Evolutionary conservation across 495 filamentous ascomycete species (phyloP), one percentile per base, ranked within the genome.

Genomic region (Evernia prunastri): DNA sequence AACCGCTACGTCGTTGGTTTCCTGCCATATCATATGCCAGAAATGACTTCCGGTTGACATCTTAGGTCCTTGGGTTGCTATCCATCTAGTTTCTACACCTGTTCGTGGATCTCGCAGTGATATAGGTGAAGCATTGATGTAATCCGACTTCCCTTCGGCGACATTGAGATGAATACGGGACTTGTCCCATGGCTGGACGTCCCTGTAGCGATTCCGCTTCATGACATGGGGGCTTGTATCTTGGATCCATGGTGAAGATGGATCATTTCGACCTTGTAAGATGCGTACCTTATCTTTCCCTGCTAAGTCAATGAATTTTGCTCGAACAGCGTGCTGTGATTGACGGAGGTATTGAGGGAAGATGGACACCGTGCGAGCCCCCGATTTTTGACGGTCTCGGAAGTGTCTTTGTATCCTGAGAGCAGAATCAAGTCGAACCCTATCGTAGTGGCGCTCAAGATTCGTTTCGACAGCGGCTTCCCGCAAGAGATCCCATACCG

Each of bases 121-220:
- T 54, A 99, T 95, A 25, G 92, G 91, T 11, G 91, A 96, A 25
- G 94, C 94, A 72, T 99, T 99, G 79, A 97, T 95, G 75, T 97
- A 99, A 74, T 97, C 90, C 67, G 86, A 85, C 62, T 86, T 77
- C 18, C 87, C 90, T 36, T 87, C 83, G 15, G 90, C 88, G 3
- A 97, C 94, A 39, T 82, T 82, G 29, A 99, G 84, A 70, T 86
- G 87, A 59, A 99, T 79, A 2, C 94, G 90, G 67, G 92, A 92
- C 71, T 89, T 89, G 83, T 70, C 92, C 87, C 91, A 91, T 90
- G 56, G 91, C 88, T 57, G 94, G 72, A 58, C 79, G 76, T 74
- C 87, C 80, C 71, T 87, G 93, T 62, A 96, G 88, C 37, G 76
- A 76, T 73, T 79, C 73, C 76, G 81, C 72, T 27, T 61, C 49